Conservation (phyloP, 352 stramenopile genomes). For the Globisporangium emineosum region DNA sequence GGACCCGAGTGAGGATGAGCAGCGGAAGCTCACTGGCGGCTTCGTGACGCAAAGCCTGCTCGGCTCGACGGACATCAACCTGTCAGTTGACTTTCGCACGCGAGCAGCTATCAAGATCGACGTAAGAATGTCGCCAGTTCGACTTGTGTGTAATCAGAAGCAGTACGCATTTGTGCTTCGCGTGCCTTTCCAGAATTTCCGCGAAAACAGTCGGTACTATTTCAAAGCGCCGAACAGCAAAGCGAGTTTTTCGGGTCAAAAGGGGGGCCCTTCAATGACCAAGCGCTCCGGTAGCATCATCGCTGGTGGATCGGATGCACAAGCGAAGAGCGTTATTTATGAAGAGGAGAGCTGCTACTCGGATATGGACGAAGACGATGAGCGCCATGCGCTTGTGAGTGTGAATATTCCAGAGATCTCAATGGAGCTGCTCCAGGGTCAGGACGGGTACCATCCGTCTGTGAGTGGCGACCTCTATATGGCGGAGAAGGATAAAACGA, state of each 20-base stretch:
- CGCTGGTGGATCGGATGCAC: constrained; percentile 9
- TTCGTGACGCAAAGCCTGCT: constrained; percentile 70
- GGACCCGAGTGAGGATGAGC: constrained; percentile 29
- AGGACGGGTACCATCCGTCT: constrained; percentile 77
- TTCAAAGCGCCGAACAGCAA: constrained; percentile 18
- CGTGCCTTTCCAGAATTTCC: constrained; percentile 72
- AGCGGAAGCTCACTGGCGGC: constrained; percentile 29
- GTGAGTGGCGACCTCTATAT: constrained; percentile 74
- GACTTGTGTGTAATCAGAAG: constrained; percentile 79
- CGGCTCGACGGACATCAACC: constrained; percentile 55
- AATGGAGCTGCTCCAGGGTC: constrained; percentile 74
- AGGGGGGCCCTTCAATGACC: not conserved
- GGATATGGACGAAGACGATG: constrained; percentile 35
- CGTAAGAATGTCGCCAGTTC: constrained; percentile 54
- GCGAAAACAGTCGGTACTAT: constrained; percentile 55
- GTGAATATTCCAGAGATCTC: constrained; percentile 67
- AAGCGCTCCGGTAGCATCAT: constrained; percentile 12
- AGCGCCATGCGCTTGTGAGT: constrained; percentile 57
- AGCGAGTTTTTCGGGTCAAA: constrained; percentile 3
- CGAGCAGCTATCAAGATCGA: constrained; percentile 51
- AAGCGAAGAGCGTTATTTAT: constrained; percentile 20
- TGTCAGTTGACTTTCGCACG: constrained; percentile 63
- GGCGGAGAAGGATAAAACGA: constrained; percentile 57
- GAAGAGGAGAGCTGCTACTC: constrained; percentile 24
- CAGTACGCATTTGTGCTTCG: constrained; percentile 79